Conservation (phyloP, 768 basidiomycete species). For the Suillus spraguei region DNA sequence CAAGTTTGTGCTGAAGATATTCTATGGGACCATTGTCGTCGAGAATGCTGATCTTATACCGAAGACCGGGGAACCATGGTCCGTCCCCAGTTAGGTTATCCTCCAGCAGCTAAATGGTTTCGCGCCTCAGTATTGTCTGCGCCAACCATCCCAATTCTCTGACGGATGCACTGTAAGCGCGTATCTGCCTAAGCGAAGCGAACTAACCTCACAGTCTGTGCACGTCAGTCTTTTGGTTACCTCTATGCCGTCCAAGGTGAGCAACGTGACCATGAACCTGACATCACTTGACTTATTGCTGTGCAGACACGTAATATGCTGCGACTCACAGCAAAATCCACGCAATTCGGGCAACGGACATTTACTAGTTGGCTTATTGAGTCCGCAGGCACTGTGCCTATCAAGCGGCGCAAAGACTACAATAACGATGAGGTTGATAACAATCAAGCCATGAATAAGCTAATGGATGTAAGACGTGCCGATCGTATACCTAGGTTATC, state of each 20-base stretch:
- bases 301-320: conserved; percentile 74
- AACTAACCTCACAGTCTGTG: conserved; percentile 2
- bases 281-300: conserved; percentile 6
- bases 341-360: conserved; percentile 80
- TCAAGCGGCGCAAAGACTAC: conserved; percentile 76
- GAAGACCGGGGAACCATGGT: conserved; percentile 76
- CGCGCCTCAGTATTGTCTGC: conserved; percentile 66
- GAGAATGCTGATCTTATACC: conserved; percentile 78
- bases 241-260: conserved; percentile 68
- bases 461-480: conserved; percentile 58
- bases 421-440: conserved; percentile 62
- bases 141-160: conserved; percentile 88
- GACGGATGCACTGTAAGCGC: conserved; percentile 80
- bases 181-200: background rate
- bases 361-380: conserved; percentile 92
- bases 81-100: background rate
- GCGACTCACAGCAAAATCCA: conserved; percentile 83
- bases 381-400: conserved; percentile 83
- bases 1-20: conserved; percentile 85
- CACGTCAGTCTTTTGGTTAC: conserved; percentile 65
- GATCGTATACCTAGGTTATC: conserved; percentile 11
- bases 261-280: conserved; percentile 14
- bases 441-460: conserved; percentile 61
- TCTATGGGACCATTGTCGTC: conserved; percentile 87
- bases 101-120: conserved; percentile 7